phyloP scores from a whole-genome alignment of 2,329 filamentous ascomycete genomes.

The Cytospora piceicola region DNA sequence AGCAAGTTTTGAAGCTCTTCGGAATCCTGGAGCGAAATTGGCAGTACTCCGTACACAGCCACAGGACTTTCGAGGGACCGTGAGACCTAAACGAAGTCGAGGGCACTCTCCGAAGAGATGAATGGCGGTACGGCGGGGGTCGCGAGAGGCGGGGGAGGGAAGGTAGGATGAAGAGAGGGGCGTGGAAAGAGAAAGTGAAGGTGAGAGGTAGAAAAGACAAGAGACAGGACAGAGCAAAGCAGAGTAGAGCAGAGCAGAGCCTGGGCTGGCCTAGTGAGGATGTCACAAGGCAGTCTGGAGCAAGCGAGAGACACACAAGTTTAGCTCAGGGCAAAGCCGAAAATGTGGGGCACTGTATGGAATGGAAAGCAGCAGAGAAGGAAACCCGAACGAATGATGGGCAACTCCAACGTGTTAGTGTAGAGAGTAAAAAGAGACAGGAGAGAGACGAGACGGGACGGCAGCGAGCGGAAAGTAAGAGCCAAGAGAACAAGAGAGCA shows the following conservation, averaged over 20 bases:
- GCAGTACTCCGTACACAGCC: slow-evolving; percentile 2
- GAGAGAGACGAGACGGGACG: slow-evolving; percentile 10
- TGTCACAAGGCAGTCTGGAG: background rate
- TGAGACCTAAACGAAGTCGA: background rate
- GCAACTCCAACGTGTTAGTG: slow-evolving; percentile 4
- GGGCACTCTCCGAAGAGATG: background rate
- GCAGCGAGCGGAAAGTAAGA: slow-evolving; percentile 1
- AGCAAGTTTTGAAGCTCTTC: background rate
- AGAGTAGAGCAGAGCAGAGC: too few relatives aligned
- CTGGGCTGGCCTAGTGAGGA: background rate
- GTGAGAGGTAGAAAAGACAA: background rate
- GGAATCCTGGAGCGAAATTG: slow-evolving; percentile 1
- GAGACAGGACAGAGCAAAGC: too few relatives aligned
- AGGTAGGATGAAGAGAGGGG: background rate
- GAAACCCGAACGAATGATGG: background rate
- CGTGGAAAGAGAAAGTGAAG: background rate
- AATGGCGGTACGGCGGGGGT: background rate
- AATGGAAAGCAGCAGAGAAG: background rate
- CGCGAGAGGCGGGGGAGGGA: background rate
- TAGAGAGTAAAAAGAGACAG: slow-evolving; percentile 14
- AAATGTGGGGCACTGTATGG: background rate
- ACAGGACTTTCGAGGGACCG: background rate
- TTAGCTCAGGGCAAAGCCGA: background rate
- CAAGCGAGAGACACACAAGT: background rate
- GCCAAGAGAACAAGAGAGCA: background rate